These are phyloP conservation scores for Limonium bicolor DNA, from an alignment of 148 eudicot species.

Conservation along the genomic window DNA sequence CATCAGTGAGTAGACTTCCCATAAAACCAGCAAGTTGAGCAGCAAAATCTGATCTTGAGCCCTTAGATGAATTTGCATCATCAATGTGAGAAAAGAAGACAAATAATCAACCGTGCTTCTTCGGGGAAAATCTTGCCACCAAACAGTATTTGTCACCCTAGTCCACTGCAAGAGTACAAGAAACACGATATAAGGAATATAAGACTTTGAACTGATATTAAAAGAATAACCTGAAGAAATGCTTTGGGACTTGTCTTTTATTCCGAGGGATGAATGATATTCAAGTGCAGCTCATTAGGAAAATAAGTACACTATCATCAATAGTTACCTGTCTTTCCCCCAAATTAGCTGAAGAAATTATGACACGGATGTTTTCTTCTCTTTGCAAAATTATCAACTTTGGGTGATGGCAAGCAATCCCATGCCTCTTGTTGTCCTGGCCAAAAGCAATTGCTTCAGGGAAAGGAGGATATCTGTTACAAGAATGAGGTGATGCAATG, in stretches of 20 bases:
- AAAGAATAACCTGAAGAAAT: too few species aligned
- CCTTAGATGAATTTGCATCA: conserved; percentile 15
- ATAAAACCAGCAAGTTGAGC: conserved; percentile 91
- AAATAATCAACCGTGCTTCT: conserved; percentile 30
- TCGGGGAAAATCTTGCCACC: conserved; percentile 97
- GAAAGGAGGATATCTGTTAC: conserved; percentile 76
- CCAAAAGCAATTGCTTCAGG: conserved; percentile 86
- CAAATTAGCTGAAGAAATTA: conserved; percentile 83
- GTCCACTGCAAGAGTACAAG: conserved; percentile 49
- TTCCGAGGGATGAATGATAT: too few species aligned
- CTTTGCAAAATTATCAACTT: conserved; percentile 75
- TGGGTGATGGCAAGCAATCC: conserved; percentile 95
- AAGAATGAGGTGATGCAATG: conserved; percentile 10
- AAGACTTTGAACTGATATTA: too few species aligned
- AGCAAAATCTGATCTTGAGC: conserved; percentile 62
- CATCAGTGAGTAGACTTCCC: conserved; percentile 59
- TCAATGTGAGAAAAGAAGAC: conserved; percentile 40
- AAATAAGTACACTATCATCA: too few species aligned
- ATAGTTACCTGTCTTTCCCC: conserved; percentile 56
- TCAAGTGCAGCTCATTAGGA: too few species aligned
- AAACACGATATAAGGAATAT: neutral
- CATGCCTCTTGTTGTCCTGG: conserved; percentile 51
- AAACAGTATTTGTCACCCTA: conserved; percentile 66
- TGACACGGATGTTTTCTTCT: conserved; percentile 55
- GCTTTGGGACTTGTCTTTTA: too few species aligned